Percentiles rank a stretch among this genome's conserved stretches.
Evolutionary conservation across 345 rosid genomes (phyloP).

Genomic region (Melaleuca quinquenervia): DNA sequence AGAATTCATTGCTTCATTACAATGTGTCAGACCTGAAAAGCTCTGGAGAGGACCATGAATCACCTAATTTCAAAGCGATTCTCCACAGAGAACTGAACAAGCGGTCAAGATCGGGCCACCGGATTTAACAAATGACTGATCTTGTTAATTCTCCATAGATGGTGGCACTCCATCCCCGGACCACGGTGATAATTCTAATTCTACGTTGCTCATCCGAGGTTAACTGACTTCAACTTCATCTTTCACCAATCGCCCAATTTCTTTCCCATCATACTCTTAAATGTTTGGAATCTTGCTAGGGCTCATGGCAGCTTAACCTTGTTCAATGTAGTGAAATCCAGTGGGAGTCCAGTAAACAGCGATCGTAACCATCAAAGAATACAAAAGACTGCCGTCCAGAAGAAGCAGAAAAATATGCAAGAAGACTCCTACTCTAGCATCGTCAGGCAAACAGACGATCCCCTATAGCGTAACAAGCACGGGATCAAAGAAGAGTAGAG

Average conservation of each 20-base stretch:
- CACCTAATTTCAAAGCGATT: background rate
- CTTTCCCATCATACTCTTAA: background rate
- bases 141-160: background rate
- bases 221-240: background rate
- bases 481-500: background rate
- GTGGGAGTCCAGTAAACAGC: background rate
- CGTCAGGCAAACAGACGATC: background rate
- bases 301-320: background rate
- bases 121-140: background rate
- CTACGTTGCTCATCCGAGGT: background rate
- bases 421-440: background rate
- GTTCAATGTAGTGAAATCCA: background rate
- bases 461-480: background rate
- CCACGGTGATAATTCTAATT: background rate
- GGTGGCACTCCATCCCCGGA: background rate
- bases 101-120: background rate
- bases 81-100: background rate
- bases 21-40: background rate
- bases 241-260: background rate
- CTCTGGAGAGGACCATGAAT: background rate
- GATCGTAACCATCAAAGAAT: background rate
- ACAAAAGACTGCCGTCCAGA: background rate
- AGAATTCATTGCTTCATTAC: background rate
- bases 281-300: background rate
- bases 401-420: background rate